Evolutionary conservation across 495 filamentous ascomycete species (phyloP).

Genomic region (Letharia lupina): DNA sequence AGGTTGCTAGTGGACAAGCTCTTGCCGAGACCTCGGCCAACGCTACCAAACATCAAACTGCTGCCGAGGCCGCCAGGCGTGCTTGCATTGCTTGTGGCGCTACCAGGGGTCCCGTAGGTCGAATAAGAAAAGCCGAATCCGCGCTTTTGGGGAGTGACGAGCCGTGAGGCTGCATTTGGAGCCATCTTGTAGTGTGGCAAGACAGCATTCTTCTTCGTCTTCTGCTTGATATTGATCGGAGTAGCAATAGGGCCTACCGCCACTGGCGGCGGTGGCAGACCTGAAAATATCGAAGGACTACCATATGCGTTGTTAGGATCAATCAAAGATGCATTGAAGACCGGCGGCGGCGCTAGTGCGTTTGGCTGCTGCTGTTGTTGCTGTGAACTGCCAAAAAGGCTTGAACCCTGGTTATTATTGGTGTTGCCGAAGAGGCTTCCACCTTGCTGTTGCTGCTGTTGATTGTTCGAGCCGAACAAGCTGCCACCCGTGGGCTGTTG

Average conservation of each 20-base stretch:
- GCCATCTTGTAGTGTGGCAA: slow-evolving; percentile 85
- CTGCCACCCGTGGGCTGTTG: slow-evolving; percentile 49
- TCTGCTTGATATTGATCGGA: slow-evolving; percentile 66
- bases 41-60: slow-evolving; percentile 57
- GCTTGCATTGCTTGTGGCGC: slow-evolving; percentile 54
- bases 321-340: slow-evolving; percentile 68
- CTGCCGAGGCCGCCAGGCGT: slow-evolving; percentile 58
- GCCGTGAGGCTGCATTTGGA: slow-evolving; percentile 64
- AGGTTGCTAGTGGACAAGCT: slow-evolving; percentile 60
- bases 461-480: slow-evolving; percentile 45
- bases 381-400: slow-evolving; percentile 59
- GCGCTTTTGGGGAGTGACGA: slow-evolving; percentile 71
- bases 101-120: slow-evolving; percentile 73
- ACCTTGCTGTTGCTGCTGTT: slow-evolving; percentile 56
- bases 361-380: slow-evolving; percentile 40
- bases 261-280: slow-evolving; percentile 52
- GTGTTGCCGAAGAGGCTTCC: slow-evolving; percentile 38
- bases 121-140: slow-evolving; percentile 85
- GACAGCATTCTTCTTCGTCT: slow-evolving; percentile 64
- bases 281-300: slow-evolving; percentile 67
- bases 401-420: slow-evolving; percentile 36
- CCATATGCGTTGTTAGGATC: slow-evolving; percentile 72
- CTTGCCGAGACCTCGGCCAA: slow-evolving; percentile 44
- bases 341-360: slow-evolving; percentile 46
- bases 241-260: slow-evolving; percentile 80